Evolutionary conservation across 306 rosid species (phyloP).

Genomic region (Senna tora): DNA sequence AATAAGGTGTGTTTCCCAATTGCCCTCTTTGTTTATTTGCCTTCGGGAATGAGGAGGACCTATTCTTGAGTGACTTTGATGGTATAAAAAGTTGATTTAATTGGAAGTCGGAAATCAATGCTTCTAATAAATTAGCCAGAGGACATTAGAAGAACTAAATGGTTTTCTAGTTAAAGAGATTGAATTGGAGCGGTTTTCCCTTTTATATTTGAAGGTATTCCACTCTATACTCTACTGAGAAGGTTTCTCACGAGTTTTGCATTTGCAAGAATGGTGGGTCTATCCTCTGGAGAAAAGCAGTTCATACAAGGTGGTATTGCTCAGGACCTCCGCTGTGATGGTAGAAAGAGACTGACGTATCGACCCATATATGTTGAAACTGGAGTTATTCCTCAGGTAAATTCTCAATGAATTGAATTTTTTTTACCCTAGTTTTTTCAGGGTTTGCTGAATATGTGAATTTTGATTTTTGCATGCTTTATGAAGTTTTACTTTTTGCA

Average conservation of each 20-base stretch:
- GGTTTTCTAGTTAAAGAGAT: too few relatives aligned
- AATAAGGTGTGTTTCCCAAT: too few relatives aligned
- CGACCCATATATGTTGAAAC: constrained; percentile 78
- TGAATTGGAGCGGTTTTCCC: not conserved
- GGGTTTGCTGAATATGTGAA: not conserved
- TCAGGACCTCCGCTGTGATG: constrained; percentile 90
- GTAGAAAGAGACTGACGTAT: constrained; percentile 71
- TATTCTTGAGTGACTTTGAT: too few relatives aligned
- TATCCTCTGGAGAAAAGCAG: constrained; percentile 69
- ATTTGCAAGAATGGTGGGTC: constrained; percentile 63
- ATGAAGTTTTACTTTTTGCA: constrained; percentile 16
- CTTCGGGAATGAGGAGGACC: too few relatives aligned
- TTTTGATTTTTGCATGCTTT: not conserved
- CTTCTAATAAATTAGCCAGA: too few relatives aligned
- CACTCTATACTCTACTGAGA: not conserved
- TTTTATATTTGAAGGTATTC: not conserved
- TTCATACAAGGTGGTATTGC: constrained; percentile 85
- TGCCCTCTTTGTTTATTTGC: too few relatives aligned
- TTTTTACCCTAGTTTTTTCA: not conserved
- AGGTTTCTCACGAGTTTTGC: not conserved
- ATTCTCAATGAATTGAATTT: constrained; percentile 1
- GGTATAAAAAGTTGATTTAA: too few relatives aligned
- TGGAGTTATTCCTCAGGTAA: constrained; percentile 80
- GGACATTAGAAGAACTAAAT: too few relatives aligned
- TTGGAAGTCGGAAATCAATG: too few relatives aligned